phyloP scores from a whole-genome alignment of 176 grass and related monocot genomes.

The Pharus latifolius region DNA sequence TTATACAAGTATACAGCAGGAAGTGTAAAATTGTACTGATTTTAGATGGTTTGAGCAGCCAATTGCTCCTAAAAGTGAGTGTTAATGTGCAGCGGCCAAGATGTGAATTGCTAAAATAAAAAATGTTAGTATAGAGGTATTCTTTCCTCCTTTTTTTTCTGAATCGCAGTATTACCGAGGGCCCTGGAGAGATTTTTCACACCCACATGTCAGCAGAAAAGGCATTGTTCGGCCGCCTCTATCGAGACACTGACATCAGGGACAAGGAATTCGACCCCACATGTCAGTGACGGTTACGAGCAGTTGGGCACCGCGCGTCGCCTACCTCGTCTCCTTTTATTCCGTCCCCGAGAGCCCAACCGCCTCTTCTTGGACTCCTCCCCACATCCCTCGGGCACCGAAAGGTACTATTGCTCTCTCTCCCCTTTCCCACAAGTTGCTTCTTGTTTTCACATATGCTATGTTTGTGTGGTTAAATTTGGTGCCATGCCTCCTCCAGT shows the following conservation, averaged over 20 bases:
- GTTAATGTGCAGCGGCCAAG: too few species aligned
- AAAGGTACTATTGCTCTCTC: conserved; percentile 3
- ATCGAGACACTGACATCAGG: neutral
- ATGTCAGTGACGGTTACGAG: conserved; percentile 23
- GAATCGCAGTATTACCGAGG: too few species aligned
- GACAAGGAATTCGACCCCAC: neutral
- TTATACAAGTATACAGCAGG: too few species aligned
- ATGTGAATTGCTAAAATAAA: too few species aligned
- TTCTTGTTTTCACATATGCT: neutral
- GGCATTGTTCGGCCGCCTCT: neutral
- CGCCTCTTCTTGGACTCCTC: neutral
- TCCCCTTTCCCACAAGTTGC: neutral
- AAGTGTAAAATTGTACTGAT: too few species aligned
- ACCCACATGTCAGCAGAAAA: neutral
- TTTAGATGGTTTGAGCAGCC: too few species aligned
- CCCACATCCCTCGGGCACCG: neutral
- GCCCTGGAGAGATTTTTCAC: neutral
- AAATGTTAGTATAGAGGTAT: too few species aligned
- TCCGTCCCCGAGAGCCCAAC: conserved; percentile 3
- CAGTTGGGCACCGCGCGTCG: conserved; percentile 11
- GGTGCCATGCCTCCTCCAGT: neutral
- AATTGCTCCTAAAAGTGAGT: too few species aligned
- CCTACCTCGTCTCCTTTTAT: conserved; percentile 8
- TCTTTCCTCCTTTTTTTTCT: too few species aligned
- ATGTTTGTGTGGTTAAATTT: neutral